These are phyloP conservation scores for Colletotrichum musae DNA, from an alignment of 2,329 filamentous ascomycete species.

Conservation along the genomic window DNA sequence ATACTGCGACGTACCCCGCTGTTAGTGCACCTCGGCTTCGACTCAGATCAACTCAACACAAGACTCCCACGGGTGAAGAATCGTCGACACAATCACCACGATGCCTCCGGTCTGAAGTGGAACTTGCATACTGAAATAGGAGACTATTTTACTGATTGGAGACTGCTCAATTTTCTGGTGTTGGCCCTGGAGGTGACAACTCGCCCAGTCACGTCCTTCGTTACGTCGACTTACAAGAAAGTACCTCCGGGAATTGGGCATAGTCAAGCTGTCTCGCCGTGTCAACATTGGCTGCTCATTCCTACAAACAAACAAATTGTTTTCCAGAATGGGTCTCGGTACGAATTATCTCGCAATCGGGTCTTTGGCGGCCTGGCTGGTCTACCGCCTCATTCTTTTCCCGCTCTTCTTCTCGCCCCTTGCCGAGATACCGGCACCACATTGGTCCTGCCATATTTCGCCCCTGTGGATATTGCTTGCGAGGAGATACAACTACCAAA, in stretches of 20 bases:
- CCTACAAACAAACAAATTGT: not conserved
- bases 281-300: not conserved
- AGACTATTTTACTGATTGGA: not conserved
- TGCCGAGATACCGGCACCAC: slow-evolving; percentile 43
- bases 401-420: slow-evolving; percentile 46
- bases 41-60: slow-evolving; percentile 6
- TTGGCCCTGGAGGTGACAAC: no score
- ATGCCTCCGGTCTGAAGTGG: not conserved
- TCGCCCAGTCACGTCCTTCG: not conserved
- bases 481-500: slow-evolving; percentile 41
- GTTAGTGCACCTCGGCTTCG: slow-evolving; percentile 24
- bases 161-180: no score
- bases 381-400: slow-evolving; percentile 21
- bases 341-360: not conserved
- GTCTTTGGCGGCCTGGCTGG: slow-evolving; percentile 6
- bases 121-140: not conserved
- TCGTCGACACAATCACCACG: not conserved
- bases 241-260: not conserved
- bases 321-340: slow-evolving; percentile 15
- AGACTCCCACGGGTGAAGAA: not conserved
- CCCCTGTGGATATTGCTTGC: slow-evolving; percentile 43
- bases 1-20: slow-evolving; percentile 22
- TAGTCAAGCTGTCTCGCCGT: no score
- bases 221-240: slow-evolving; percentile 4
- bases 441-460: slow-evolving; percentile 45